Evolutionary conservation across 495 filamentous ascomycete species (phyloP).

Genomic region (Daldinia concentrica): DNA sequence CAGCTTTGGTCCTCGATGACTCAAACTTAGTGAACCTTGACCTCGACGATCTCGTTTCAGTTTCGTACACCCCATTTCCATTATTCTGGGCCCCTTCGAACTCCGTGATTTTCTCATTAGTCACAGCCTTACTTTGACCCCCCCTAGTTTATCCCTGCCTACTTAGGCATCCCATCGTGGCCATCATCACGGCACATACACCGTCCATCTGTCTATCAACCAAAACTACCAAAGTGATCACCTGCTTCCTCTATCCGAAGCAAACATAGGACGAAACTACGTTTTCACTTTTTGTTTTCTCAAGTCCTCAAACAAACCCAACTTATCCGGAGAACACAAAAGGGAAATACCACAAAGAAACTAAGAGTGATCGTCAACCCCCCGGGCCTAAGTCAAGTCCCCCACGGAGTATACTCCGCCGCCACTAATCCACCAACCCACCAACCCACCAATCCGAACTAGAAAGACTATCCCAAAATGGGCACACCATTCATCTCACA

Average conservation of each 20-base stretch:
- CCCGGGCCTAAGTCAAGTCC: background rate
- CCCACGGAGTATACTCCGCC: background rate
- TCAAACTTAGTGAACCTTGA: background rate
- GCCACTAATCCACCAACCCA: background rate
- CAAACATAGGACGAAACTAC: background rate
- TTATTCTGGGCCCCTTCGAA: background rate
- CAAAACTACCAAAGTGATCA: background rate
- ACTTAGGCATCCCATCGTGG: conserved; percentile 7
- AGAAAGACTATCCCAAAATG: conserved; percentile 28
- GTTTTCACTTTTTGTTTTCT: background rate
- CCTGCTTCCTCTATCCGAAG: background rate
- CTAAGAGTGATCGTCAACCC: background rate
- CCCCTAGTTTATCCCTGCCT: conserved; percentile 2
- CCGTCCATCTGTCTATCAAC: background rate
- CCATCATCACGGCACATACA: background rate
- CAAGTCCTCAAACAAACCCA: background rate
- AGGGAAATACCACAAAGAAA: background rate
- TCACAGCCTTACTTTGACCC: conserved; percentile 8
- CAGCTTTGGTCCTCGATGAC: background rate
- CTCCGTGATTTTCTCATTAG: conserved; percentile 7
- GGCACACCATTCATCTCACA: conserved; percentile 59
- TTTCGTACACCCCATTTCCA: conserved; percentile 1
- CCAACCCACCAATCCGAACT: too few relatives aligned
- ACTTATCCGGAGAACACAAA: background rate
- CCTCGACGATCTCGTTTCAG: conserved; percentile 24